phyloP scores from a whole-genome alignment of 1,139 yeast species.

The Meyerozyma smithsonii region DNA sequence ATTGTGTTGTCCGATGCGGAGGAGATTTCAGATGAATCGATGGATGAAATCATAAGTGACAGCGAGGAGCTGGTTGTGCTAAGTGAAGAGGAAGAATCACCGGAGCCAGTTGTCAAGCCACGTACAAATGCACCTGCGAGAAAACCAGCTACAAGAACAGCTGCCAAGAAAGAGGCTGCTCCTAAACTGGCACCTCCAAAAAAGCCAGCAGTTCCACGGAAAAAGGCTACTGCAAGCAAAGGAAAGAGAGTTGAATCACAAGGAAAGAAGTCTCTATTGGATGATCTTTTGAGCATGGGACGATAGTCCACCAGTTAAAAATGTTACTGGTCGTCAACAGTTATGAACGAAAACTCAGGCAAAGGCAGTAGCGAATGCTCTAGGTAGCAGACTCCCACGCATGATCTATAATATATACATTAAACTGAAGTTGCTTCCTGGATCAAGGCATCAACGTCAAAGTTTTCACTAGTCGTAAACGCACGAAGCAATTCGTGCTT shows the following conservation, averaged over 20 bases:
- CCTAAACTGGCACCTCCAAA: not conserved
- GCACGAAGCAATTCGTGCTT: conserved; percentile 55
- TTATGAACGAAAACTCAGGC: no score
- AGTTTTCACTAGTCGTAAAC: conserved; percentile 69
- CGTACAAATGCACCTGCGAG: conserved; percentile 1
- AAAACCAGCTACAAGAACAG: conserved; percentile 1
- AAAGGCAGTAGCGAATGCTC: no score
- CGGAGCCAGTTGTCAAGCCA: not conserved
- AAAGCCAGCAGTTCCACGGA: not conserved
- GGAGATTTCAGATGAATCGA: conserved; percentile 3
- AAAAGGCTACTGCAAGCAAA: not conserved
- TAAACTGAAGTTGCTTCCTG: conserved; percentile 72
- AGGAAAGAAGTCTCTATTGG: conserved; percentile 9
- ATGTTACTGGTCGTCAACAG: not conserved
- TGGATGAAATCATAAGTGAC: conserved; percentile 2
- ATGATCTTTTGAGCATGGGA: conserved; percentile 14
- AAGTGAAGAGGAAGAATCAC: not conserved
- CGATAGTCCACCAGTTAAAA: not conserved
- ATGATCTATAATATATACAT: not conserved
- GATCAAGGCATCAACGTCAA: conserved; percentile 63
- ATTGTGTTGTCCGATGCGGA: conserved; percentile 6
- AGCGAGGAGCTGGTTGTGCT: not conserved
- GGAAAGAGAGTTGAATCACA: conserved; percentile 2
- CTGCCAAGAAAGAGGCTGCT: no score
- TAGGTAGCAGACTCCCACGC: no score